These are phyloP conservation scores for Elasticomyces elasticus DNA, from an alignment of 495 filamentous ascomycete genomes.

Conservation along the genomic window DNA sequence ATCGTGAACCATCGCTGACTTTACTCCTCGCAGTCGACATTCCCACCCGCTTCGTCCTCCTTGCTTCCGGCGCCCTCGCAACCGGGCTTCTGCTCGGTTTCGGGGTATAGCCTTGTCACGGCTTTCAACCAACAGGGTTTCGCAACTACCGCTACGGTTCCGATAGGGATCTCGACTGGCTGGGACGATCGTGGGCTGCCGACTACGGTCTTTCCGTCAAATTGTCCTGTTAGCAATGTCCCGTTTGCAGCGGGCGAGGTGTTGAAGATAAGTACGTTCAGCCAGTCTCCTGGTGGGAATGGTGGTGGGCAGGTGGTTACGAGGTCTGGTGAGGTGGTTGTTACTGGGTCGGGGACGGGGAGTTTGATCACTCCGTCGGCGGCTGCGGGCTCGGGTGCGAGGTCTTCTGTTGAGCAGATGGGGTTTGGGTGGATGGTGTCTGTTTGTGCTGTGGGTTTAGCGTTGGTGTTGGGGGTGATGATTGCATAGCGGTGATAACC, in stretches of 20 bases:
- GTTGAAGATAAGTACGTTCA: neutral
- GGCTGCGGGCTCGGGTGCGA: neutral
- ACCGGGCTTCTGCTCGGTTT: slow-evolving; percentile 39
- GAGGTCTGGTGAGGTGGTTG: neutral
- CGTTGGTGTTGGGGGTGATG: neutral
- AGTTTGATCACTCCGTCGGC: neutral
- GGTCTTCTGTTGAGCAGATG: neutral
- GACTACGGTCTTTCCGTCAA: slow-evolving; percentile 26
- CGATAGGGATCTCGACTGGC: slow-evolving; percentile 26
- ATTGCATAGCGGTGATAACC: slow-evolving; percentile 11
- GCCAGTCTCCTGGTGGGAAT: too few species aligned
- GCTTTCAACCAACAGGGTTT: slow-evolving; percentile 38
- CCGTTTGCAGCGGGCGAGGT: slow-evolving; percentile 3
- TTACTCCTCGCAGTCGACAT: slow-evolving; percentile 35
- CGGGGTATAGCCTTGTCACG: slow-evolving; percentile 38
- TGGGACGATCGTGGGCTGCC: slow-evolving; percentile 38
- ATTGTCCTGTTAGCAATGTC: neutral
- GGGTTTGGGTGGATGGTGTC: neutral
- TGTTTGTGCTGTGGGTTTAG: neutral
- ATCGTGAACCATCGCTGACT: slow-evolving; percentile 24
- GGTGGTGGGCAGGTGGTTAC: neutral
- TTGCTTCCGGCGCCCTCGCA: slow-evolving; percentile 38
- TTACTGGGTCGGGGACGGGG: neutral
- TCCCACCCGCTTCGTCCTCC: slow-evolving; percentile 37
- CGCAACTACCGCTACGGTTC: slow-evolving; percentile 31